Base-by-base conservation (phyloP, 2,329 filamentous ascomycete species). In the Scytalidium sp. region DNA sequence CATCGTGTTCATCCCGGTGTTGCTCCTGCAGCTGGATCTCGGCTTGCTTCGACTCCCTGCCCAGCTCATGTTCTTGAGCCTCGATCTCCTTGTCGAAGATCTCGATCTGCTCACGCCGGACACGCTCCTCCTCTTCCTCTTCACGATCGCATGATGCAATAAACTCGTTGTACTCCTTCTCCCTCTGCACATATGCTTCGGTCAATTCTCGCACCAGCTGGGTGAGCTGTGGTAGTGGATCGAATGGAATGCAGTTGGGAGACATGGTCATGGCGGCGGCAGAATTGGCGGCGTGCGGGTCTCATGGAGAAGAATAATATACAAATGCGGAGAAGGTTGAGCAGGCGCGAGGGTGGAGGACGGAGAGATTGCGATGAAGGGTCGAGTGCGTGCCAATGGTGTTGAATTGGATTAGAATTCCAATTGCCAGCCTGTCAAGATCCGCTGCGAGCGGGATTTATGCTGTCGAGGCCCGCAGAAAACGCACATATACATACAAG, bases 11-110 rank as follows among this genome's bases (percentile, higher is more conserved):
- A 29, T 52, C 46, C 32, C 49, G 50, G 19, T 46, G 50, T 19
- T 46, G 43, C 19, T 49, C 46, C 17, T 52, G 50, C 22, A 46
- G 47, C 29, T 46, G 47, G 23, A 46, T 46, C n/a, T 52, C 45
- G 29, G 44, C 46, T 21, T 49, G 50, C 43, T 17, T 32, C 9
- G 40, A 29, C 40, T 25, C 19, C 46, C 25, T 40, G 10, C 27
- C 25, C 15, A 27, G 27, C 27, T 49, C 47, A 25, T 36, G 41
- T 19, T 54, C 50, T 8, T 50, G 43, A 15, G 46, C 52, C 42
- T 50, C 45, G 8, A 41, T 20, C 20, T 49, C 48, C 3, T 50
- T 39, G 19, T 41, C 41, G 25, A 44, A 36, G 22, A 48, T 29
- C 19, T 47, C 39, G 40, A 42, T 22, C 22, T 21, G 22, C 20